Base-by-base conservation (phyloP, 768 basidiomycete genomes). In the Clitopilus passeckerianus region DNA sequence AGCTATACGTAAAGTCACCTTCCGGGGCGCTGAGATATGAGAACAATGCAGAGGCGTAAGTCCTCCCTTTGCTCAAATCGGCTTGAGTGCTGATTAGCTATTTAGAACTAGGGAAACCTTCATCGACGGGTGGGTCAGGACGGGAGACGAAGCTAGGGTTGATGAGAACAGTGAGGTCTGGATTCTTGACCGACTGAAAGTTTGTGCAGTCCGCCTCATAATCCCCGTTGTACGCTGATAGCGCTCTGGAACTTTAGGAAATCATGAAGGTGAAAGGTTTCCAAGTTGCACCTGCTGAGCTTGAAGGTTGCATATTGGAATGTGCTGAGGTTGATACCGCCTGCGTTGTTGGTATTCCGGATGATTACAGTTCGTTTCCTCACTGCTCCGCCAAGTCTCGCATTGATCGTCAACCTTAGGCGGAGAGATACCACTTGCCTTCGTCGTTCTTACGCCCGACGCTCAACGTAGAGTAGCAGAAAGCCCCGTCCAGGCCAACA, bases 271-370 rank as follows among this genome's bases (percentile, higher is more conserved):
- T 86, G 44, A 79, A 73, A 65, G 89, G 89, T 1, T 87, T 86
- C 67, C 88, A 90, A 66, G 88, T 90, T 1, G 86, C 89, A 0
- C 89, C 88, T 1, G 87, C 89, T 3, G 87, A 89, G 62, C 74
- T 89, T 8, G 88, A 89, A 65, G 88, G 82, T 18, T 85, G 85
- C 60, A 65, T 87, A n/a, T 68, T 87, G 23, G 78, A 75, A 46
- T 84, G 89, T 62, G 70, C 78, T 0, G 86, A 86, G 63, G 81
- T 89, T 22, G 74, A 76, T 4, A 82, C 86, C 44, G 76, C 76
- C 1, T 88, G 88, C 62, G 87, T 90, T 1, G 82, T 90, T 16
- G 82, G 86, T 0, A 65, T 86, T 33, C 82, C 81, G 7, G 85
- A 91, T 65, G 87, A 89, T 7, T 90, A 82, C 60, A 85, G 82